Conservation (phyloP, 2,329 filamentous ascomycete genomes). For the Epichloe glyceriae region DNA sequence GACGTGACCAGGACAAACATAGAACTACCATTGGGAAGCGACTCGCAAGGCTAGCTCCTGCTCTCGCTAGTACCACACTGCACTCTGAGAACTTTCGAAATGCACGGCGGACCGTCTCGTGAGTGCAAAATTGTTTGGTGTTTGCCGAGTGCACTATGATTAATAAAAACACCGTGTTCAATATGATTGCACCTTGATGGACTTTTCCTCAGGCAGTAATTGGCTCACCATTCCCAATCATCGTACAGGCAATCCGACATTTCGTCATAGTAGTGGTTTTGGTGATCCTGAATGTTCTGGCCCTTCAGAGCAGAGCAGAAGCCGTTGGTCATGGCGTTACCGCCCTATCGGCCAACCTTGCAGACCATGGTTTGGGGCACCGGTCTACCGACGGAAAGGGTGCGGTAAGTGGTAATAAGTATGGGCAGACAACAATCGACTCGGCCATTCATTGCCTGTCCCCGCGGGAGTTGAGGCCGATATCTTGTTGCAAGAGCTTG, state of each 20-base stretch:
- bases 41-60: too few relatives aligned
- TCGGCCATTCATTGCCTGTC: neutral
- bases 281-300: neutral
- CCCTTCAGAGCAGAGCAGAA: neutral
- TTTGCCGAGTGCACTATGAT: neutral
- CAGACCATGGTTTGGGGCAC: neutral
- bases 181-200: neutral
- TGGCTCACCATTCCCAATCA: neutral
- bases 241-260: neutral
- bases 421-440: neutral
- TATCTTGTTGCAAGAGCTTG: neutral
- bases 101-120: too few relatives aligned
- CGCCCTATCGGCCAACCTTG: neutral
- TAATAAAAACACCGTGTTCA: neutral
- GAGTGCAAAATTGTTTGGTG: neutral
- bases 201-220: neutral
- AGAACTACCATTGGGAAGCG: too few relatives aligned
- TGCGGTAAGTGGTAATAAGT: neutral
- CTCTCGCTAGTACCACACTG: too few relatives aligned
- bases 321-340: neutral
- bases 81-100: too few relatives aligned
- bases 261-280: neutral
- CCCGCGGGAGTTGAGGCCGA: neutral
- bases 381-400: constrained; percentile 2
- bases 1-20: neutral